Evolutionary conservation across 139 green algal species (phyloP), one percentile per base, ranked within the genome.

Genomic region (Chlorella sorokiniana): DNA sequence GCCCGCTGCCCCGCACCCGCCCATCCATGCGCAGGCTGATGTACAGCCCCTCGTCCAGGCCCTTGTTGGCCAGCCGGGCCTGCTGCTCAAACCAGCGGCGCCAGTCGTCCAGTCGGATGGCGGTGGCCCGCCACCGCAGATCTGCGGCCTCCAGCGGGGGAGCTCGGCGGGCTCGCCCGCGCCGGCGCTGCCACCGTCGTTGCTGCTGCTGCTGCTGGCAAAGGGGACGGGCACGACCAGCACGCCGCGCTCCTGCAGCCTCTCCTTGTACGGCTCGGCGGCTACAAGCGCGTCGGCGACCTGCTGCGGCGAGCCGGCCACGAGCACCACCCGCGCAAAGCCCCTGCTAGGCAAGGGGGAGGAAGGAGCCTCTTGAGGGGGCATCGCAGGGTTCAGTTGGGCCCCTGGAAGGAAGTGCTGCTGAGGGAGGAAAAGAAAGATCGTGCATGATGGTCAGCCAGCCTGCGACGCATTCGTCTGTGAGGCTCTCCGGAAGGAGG

Each of bases 21-120:
- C 93, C 93, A 61, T 97, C 93, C 79, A 95, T 77, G 20, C 93
- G 84, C 64, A 97, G 83, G 10, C 90, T 87, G 23, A 97, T 81
- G 67, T 96, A 97, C 72, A 97, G 79, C 31, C 91, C 89, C 2
- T 35, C 18, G 0, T 77, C 75, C 38, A 79, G 44, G 10, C 3
- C 27, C 40, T 82, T 85, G 20, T 67, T 52, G 45, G 87, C 78
- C 61, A 89, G 71, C 41, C 71, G 64, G 83, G 93, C 79, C 93
- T 97, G 93, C 78, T 92, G 51, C 44, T 88, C 54, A 69, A 97
- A 95, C 92, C 92, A 93, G 2, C 56, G n/a, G 41, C 45, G 45
- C 91, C 92, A 96, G 0, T 85, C 79, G 6, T 81, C 76, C 40
- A 85, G 76, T 6, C 87, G 83, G 20, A 91, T n/a, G 0, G 91